Conservation (phyloP, 306 rosid species). For the Acmispon strigosus region DNA sequence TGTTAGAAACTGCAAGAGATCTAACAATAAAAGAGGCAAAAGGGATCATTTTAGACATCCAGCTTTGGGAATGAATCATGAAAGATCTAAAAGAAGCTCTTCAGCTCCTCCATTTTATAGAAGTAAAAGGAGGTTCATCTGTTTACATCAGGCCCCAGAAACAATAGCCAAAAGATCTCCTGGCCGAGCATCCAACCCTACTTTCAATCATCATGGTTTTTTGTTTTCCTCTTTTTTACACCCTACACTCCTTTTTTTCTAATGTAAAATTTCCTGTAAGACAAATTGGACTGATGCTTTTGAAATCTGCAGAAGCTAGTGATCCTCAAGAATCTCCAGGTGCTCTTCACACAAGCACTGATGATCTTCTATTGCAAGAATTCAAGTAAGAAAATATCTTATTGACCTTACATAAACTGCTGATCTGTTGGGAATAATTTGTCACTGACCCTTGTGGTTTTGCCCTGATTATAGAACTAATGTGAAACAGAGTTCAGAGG, state of each 20-base stretch:
- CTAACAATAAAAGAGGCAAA: slow-evolving; percentile 22
- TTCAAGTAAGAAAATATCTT: slow-evolving; percentile 34
- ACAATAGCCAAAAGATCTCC: slow-evolving; percentile 22
- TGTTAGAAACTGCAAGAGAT: slow-evolving; percentile 25
- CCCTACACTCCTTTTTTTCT: not conserved
- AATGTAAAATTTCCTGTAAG: not conserved
- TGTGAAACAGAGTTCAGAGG: slow-evolving; percentile 33
- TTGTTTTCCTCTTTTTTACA: not conserved
- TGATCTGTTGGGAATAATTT: slow-evolving; percentile 19
- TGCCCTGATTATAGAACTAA: slow-evolving; percentile 29
- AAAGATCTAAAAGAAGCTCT: slow-evolving; percentile 56
- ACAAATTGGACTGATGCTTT: slow-evolving; percentile 14
- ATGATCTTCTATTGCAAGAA: slow-evolving; percentile 31
- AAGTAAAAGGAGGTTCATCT: slow-evolving; percentile 50
- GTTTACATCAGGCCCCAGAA: slow-evolving; percentile 39
- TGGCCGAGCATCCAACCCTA: slow-evolving; percentile 25
- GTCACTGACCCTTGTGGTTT: slow-evolving; percentile 15
- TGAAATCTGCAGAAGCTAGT: slow-evolving; percentile 36
- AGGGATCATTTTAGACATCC: slow-evolving; percentile 20
- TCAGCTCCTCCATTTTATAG: slow-evolving; percentile 82
- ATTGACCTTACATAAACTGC: slow-evolving; percentile 16
- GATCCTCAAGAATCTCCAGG: slow-evolving; percentile 28
- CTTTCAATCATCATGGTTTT: slow-evolving; percentile 42
- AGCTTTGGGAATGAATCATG: slow-evolving; percentile 21
- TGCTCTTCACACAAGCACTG: slow-evolving; percentile 13